Evolutionary conservation across 139 green algal genomes (phyloP).

Genomic region (Chlamydomonas sp.): DNA sequence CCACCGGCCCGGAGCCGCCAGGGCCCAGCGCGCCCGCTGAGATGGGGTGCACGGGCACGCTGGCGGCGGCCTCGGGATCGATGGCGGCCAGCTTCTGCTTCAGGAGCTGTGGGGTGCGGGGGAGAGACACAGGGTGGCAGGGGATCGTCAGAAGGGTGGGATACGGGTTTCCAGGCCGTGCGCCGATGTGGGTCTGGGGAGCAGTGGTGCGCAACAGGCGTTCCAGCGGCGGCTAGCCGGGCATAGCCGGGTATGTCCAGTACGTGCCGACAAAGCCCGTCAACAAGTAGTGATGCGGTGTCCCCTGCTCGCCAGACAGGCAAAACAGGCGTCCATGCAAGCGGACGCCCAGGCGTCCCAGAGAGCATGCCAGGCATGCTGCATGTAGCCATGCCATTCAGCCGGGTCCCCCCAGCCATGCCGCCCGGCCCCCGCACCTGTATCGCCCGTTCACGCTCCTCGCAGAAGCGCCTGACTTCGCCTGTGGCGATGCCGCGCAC

Average conservation of each 20-base stretch:
- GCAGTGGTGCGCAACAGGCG: no score
- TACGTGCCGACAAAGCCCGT: no score
- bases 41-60: constrained; percentile 29
- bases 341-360: no score
- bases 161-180: no score
- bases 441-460: constrained; percentile 57
- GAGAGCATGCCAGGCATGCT: no score
- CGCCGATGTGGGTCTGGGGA: no score
- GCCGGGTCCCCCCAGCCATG: background rate
- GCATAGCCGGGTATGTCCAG: no score
- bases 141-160: background rate
- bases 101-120: background rate
- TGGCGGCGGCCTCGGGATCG: constrained; percentile 34
- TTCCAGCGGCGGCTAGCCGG: no score
- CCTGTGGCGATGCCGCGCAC: constrained; percentile 83
- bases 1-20: background rate
- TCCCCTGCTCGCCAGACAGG: no score
- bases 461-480: constrained; percentile 70
- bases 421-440: constrained; percentile 36
- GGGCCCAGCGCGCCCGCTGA: background rate
- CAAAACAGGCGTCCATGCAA: no score
- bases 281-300: no score
- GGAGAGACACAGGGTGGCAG: background rate
- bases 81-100: constrained; percentile 20
- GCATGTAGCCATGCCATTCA: background rate